These are phyloP conservation scores for Cladophialophora exuberans DNA, from an alignment of 2,329 filamentous ascomycete genomes.

Conservation along the genomic window DNA sequence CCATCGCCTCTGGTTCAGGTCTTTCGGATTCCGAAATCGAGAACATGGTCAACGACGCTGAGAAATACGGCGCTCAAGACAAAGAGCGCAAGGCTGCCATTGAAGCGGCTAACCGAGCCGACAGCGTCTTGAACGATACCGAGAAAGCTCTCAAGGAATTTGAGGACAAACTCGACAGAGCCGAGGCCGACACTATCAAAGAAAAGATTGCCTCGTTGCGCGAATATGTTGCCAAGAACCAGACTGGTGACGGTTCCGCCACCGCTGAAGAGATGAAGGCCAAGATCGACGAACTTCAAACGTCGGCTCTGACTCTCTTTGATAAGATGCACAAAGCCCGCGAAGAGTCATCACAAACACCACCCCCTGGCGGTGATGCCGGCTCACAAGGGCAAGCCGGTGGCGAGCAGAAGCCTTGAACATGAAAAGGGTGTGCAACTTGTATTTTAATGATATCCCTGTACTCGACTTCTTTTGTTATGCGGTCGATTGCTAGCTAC, in stretches of 20 bases:
- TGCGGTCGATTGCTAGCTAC: slow-evolving; percentile 1
- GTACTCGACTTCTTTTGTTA: slow-evolving; percentile 28
- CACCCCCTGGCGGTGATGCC: slow-evolving; percentile 43
- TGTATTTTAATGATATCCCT: slow-evolving; percentile 36
- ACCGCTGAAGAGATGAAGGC: slow-evolving; percentile 94
- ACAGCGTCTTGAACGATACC: slow-evolving; percentile 94
- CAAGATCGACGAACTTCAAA: slow-evolving; percentile 98
- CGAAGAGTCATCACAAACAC: slow-evolving; percentile 61
- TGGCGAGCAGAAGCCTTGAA: slow-evolving; percentile 52
- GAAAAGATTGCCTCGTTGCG: slow-evolving; percentile 89
- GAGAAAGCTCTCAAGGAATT: slow-evolving; percentile 98
- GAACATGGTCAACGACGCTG: slow-evolving; percentile 96
- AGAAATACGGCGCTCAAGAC: slow-evolving; percentile 92
- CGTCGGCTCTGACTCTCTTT: slow-evolving; percentile 92
- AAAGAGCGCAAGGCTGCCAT: slow-evolving; percentile 97
- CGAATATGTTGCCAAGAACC: slow-evolving; percentile 91
- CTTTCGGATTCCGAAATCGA: slow-evolving; percentile 93
- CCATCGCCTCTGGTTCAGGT: slow-evolving; percentile 96
- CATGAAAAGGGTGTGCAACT: slow-evolving; percentile 15
- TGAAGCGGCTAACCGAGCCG: slow-evolving; percentile 95
- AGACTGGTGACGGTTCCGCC: slow-evolving; percentile 83
- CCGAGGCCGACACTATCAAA: slow-evolving; percentile 87
- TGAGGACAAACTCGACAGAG: slow-evolving; percentile 94
- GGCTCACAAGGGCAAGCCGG: slow-evolving; percentile 21
- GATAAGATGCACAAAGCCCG: slow-evolving; percentile 99